A percentile compares a stretch with the other conserved stretches of the same genome.
phyloP scores from a whole-genome alignment of 2,329 filamentous ascomycete genomes.

The Microdochium trichocladiopsis region DNA sequence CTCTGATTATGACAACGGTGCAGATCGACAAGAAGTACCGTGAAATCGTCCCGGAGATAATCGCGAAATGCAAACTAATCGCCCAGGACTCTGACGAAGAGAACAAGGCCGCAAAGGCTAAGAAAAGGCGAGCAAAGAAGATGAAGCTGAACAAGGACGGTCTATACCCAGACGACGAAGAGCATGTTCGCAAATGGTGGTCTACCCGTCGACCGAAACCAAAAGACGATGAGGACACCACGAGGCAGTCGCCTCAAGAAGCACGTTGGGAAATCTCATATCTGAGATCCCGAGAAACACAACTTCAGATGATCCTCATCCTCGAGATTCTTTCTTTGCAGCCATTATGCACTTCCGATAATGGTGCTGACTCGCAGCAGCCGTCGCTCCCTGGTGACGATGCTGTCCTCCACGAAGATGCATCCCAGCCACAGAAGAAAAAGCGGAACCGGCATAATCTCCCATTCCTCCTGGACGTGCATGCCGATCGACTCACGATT shows the following conservation, averaged over 20 bases:
- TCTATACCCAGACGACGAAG: conserved; percentile 60
- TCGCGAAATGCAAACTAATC: conserved; percentile 47
- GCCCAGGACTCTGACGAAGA: conserved; percentile 50
- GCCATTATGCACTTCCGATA: conserved; percentile 33
- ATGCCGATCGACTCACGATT: conserved; percentile 73
- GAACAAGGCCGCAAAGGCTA: conserved; percentile 36
- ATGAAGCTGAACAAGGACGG: conserved; percentile 62
- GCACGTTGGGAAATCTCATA: conserved; percentile 57
- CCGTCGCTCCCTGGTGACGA: conserved; percentile 34
- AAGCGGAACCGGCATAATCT: conserved; percentile 59
- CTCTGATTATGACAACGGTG: conserved; percentile 57
- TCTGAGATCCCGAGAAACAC: conserved; percentile 68
- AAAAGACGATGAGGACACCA: conserved; percentile 36
- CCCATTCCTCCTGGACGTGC: conserved; percentile 59
- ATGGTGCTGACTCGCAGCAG: conserved; percentile 36
- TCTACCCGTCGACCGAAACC: conserved; percentile 42
- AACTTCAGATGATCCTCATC: conserved; percentile 73
- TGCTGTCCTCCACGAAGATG: conserved; percentile 15
- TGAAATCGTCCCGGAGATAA: conserved; percentile 58
- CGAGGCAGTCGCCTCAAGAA: conserved; percentile 35
- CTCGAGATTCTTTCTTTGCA: conserved; percentile 71
- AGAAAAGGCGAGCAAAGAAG: conserved; percentile 52
- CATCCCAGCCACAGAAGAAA: conserved; percentile 30
- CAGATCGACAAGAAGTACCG: conserved; percentile 74
- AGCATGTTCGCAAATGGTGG: conserved; percentile 66